phyloP scores from a whole-genome alignment of 345 rosid species.

The Sisymbrium irio region DNA sequence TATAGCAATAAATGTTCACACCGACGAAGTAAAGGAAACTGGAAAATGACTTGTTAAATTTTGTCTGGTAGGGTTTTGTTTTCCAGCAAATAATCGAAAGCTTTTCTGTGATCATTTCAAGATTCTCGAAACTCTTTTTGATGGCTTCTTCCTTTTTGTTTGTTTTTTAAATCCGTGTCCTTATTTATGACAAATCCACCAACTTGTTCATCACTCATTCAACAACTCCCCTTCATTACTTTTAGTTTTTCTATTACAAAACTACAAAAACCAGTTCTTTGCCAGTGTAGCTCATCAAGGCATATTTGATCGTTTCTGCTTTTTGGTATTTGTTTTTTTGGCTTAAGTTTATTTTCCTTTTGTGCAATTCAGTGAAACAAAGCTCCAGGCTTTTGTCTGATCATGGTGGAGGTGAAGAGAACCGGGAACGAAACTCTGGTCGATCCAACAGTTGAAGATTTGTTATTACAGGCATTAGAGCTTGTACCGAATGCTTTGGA shows the following conservation, averaged over 20 bases:
- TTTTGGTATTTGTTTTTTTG: neutral
- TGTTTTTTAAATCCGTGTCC: slow-evolving; percentile 22
- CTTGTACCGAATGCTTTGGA: slow-evolving; percentile 62
- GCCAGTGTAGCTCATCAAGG: slow-evolving; percentile 28
- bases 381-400: slow-evolving; percentile 30
- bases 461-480: slow-evolving; percentile 64
- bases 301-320: slow-evolving; percentile 15
- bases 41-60: slow-evolving; percentile 45
- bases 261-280: slow-evolving; percentile 18
- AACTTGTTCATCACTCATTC: slow-evolving; percentile 48
- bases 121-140: slow-evolving; percentile 48
- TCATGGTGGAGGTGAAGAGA: slow-evolving; percentile 28
- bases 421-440: neutral
- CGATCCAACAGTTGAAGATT: slow-evolving; percentile 60
- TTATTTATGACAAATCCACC: slow-evolving; percentile 32
- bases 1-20: slow-evolving; percentile 55
- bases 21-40: slow-evolving; percentile 42
- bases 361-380: slow-evolving; percentile 32
- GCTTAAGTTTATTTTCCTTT: neutral
- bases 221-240: slow-evolving; percentile 78
- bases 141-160: slow-evolving; percentile 42
- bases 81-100: slow-evolving; percentile 41
- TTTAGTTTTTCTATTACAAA: slow-evolving; percentile 13
- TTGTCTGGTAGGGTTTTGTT: slow-evolving; percentile 45
- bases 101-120: slow-evolving; percentile 46